These are phyloP conservation scores for Cyclocybe cylindracea DNA, from an alignment of 768 basidiomycete genomes.

Conservation along the genomic window DNA sequence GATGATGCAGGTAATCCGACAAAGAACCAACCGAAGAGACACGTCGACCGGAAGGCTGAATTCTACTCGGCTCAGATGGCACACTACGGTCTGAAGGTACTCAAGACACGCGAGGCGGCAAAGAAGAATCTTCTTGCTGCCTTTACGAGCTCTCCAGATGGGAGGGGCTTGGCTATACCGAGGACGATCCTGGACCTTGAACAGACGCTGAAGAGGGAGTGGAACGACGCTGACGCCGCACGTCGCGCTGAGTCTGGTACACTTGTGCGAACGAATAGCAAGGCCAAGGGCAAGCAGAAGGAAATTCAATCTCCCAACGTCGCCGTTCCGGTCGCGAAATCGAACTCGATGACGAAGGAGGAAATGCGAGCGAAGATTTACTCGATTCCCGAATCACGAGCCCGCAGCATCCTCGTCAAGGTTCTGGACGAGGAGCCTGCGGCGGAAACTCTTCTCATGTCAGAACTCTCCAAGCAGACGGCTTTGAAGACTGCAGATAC, in stretches of 20 bases:
- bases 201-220: conserved; percentile 20
- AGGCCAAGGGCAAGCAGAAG: too few species aligned
- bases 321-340: too few species aligned
- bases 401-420: too few species aligned
- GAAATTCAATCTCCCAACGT: too few species aligned
- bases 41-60: conserved; percentile 20
- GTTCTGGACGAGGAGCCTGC: too few species aligned
- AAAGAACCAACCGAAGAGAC: conserved; percentile 21
- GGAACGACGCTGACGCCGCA: conserved; percentile 16
- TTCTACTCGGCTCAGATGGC: conserved; percentile 28
- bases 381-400: too few species aligned
- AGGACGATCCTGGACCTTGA: conserved; percentile 20
- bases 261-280: not conserved
- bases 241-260: conserved; percentile 7
- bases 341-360: too few species aligned
- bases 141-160: conserved; percentile 9
- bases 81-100: conserved; percentile 27
- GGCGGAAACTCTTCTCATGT: too few species aligned
- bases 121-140: conserved; percentile 25
- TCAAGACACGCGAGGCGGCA: conserved; percentile 24
- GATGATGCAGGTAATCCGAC: conserved; percentile 28
- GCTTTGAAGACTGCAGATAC: too few species aligned
- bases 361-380: too few species aligned
- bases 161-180: conserved; percentile 19
- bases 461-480: too few species aligned